Base-by-base conservation (phyloP, 805 yeast species). In the Saccharomyces paradoxus region DNA sequence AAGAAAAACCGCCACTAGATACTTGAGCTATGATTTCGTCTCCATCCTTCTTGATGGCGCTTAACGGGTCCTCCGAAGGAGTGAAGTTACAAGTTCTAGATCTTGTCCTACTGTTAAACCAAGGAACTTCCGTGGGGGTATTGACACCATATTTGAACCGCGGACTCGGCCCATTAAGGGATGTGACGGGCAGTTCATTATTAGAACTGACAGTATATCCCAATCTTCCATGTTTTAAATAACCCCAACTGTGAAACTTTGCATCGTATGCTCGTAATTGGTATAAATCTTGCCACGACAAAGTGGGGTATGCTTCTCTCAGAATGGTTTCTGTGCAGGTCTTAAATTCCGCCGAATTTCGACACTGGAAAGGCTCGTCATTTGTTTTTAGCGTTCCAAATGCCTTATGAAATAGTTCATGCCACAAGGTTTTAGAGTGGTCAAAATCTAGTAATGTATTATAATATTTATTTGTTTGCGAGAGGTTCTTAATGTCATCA, bases 1-100 rank as follows among this genome's bases (percentile, higher is more conserved):
- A 81, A 3, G 83, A 77, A 62, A 76, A 85, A 1, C 92, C 92
- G 30, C 86, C 86, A 8, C 83, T 82, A 26, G 79, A 72, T 0
- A 85, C 71, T 58, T 64, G 67, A 37, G 44, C 44, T 17, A 59
- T 56, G 14, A 68, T 61, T 1, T 61, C 54, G 31, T 55, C 50
- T 27, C 60, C 63, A 27, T 63, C 63, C 2, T 49, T 29, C 37
- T 49, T 52, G 12, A 56, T 52, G 1, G 57, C 55, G 28, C 55
- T 56, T 1, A 29, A 5, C 2, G 60, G 32, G 13, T 37, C 44
- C 22, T 37, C 44, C 2, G 44, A 21, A 17, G 31, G 28, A 21
- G 44, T 49, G 14, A 17, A 41, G 41, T 31, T 31, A 31, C 44
- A 7, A 6, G 17, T 37, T 37, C 44, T 37, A 17, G 44, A 17